Percentiles rank a stretch among this genome's conserved stretches.
Evolutionary conservation across 257 asterid species (phyloP).

Genomic region (Fraxinus quadrangulata): DNA sequence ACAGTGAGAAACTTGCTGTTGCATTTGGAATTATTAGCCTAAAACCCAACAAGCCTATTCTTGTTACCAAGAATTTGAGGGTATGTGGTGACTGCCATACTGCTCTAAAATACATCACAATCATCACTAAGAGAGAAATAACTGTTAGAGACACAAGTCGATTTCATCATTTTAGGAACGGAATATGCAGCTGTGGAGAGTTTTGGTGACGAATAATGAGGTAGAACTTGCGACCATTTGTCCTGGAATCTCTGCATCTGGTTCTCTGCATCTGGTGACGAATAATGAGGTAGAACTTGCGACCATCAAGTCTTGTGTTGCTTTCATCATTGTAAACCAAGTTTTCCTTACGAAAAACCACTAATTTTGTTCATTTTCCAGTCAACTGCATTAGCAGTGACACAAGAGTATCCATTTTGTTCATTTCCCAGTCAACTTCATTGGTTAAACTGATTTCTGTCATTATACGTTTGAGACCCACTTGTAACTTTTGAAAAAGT

Average conservation of each 20-base stretch:
- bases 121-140: constrained; percentile 58
- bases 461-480: too few species aligned
- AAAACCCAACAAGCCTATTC: constrained; percentile 41
- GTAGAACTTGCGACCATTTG: background rate
- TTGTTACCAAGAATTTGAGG: constrained; percentile 77
- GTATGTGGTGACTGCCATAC: constrained; percentile 82
- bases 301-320: too few species aligned
- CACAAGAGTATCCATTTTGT: too few species aligned
- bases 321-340: too few species aligned
- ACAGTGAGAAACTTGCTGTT: constrained; percentile 89
- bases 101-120: constrained; percentile 55
- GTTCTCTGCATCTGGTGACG: constrained; percentile 46
- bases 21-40: constrained; percentile 63
- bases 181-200: constrained; percentile 75
- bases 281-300: background rate
- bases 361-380: too few species aligned
- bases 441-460: too few species aligned
- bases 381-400: too few species aligned
- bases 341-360: too few species aligned
- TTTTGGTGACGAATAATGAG: constrained; percentile 56
- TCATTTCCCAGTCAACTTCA: too few species aligned
- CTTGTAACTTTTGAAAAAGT: too few species aligned
- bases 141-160: constrained; percentile 71
- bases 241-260: too few species aligned
- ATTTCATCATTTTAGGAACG: constrained; percentile 76